These are phyloP conservation scores for Trypanosoma platydactyli DNA, from an alignment of 208 protist genomes.

Conservation along the genomic window DNA sequence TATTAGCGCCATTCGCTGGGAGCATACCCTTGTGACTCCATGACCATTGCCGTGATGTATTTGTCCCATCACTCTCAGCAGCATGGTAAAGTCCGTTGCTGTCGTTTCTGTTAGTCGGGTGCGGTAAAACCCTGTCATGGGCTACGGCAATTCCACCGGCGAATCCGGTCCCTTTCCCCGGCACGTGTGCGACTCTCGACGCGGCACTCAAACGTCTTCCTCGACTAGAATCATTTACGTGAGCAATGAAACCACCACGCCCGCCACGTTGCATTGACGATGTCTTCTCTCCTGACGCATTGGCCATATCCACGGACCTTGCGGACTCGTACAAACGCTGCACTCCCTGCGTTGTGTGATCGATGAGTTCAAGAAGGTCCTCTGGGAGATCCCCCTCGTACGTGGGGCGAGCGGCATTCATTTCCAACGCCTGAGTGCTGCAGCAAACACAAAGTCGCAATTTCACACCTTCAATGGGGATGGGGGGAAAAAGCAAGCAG, in stretches of 20 bases:
- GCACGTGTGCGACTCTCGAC: not conserved
- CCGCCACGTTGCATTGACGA: not conserved
- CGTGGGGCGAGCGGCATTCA: slow-evolving; percentile 5
- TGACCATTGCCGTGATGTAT: not conserved
- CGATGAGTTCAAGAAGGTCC: slow-evolving; percentile 53
- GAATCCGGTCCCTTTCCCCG: not conserved
- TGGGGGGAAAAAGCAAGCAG: too few relatives aligned
- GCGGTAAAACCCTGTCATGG: not conserved
- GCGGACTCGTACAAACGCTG: slow-evolving; percentile 57
- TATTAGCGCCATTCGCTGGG: not conserved
- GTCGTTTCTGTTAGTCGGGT: not conserved
- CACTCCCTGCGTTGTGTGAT: slow-evolving; percentile 67
- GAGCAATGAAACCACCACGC: not conserved
- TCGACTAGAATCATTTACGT: not conserved
- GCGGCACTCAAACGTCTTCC: not conserved
- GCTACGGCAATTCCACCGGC: not conserved
- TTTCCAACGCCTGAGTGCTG: not conserved
- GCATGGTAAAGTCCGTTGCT: not conserved
- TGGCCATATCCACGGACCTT: not conserved
- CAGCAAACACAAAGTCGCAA: not conserved
- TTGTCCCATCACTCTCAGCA: not conserved
- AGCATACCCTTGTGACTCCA: slow-evolving; percentile 5
- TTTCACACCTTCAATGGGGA: not conserved
- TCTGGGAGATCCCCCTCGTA: slow-evolving; percentile 36
- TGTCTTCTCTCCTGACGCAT: not conserved